Evolutionary conservation across 2,329 filamentous ascomycete genomes (phyloP), one percentile per base, ranked within the genome.

Genomic region (Diaporthe sp.): DNA sequence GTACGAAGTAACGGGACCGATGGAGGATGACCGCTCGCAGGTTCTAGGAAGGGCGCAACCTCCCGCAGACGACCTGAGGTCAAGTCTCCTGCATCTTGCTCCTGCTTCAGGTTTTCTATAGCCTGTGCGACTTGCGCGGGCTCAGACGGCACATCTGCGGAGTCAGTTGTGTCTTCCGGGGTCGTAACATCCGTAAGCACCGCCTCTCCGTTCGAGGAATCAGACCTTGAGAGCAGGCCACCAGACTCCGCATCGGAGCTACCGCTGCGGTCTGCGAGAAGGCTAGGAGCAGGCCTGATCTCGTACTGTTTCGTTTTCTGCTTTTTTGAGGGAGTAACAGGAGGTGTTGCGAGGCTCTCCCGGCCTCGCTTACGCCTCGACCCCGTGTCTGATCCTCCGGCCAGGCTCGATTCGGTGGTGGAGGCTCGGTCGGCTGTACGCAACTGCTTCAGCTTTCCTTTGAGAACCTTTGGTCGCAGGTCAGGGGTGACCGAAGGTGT

Each of bases 401-500:
- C 7, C 76, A 80, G 3, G 49, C 81, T 81, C 1, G 85, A 85
- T 15, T 83, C 80, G 15, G 82, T 79, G 2, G 84, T 84, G 5
- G 83, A 85, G 10, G 82, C 82, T 20, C 83, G 82, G 25, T 82
- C 82, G 17, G 79, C 49, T 13, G 44, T 79, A 5, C 84, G 80
- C 31, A 83, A 78, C 8, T 79, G 81, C 78, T 85, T 85, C 5
- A 83, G 80, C 72, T 82, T 82, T 0, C 80, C 78, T 79, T 87
- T 90, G 37, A 82, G 82, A 31, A 91, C 82, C 20, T 87, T 86
- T 1, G 89, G 89, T 17, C 90, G 86, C 42, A 91, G 87, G 39
- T 89, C 88, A 1, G 90, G 90, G 0, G 87, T 89, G 37, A 89
- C 86, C 0, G 91, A 92, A 3, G 90, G 87, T 6, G 89, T 90